Evolutionary conservation across 495 filamentous ascomycete species (phyloP), one percentile per base, ranked within the genome.

Genomic region (Hypoxylon trugodes): DNA sequence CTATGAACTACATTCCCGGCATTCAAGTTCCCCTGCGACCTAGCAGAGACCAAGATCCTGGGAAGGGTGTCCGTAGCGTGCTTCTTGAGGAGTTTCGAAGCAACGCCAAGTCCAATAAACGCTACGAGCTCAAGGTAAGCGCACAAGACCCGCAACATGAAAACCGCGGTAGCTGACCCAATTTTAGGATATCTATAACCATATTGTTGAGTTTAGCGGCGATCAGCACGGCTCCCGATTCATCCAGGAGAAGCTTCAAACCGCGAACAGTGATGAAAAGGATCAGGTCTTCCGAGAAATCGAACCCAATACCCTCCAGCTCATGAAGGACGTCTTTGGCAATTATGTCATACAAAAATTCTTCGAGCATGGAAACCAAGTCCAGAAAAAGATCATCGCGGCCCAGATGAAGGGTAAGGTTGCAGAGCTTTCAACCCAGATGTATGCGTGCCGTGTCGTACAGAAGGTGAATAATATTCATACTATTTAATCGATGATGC

Each of bases 261-360:
- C 89, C 1, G 96, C 96, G 40, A 97, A 97, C 70, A 96, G 92
- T 61, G 95, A 98, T 53, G 95, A 98, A 70, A 97, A 97, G 71
- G 91, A 96, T n/a, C 87, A 89, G 41, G 87, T 98, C 1, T 98
- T 97, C 78, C 80, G 81, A 0, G 96, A 98, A 70, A 90, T 98
- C 32, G 81, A 87, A 63, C 84, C 87, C 0, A 94, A 98, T 67
- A 84, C 87, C 6, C 66, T 96, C 32, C 92, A 93, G 71, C 78
- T 98, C 36, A 97, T 96, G 92, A 94, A 89, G 8, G 96, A 98
- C 70, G 89, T 97, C 10, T 98, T 97, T 70, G 95, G 95, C 13
- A 98, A 98, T 74, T 98, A 98, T 70, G 95, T 98, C 30, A 95
- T 98, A 18, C 95, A 98, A 69, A 98, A 97, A 72, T 87, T 98